Base-by-base conservation (phyloP, 164 flowering plant genomes). In the Vitis rupestris region DNA sequence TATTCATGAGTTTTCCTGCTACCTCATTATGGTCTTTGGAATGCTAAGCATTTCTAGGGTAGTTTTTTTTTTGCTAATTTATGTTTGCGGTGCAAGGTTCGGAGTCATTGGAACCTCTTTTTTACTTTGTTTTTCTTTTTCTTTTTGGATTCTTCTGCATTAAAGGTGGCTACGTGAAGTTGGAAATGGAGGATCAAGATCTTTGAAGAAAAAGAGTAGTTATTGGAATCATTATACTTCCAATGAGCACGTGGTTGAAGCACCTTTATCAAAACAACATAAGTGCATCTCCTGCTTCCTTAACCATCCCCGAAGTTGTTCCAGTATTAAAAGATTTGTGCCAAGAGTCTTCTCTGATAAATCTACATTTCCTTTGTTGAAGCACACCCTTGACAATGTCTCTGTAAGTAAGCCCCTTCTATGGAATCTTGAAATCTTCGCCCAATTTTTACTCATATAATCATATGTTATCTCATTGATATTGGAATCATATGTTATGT, bases 331-430 rank as follows among this genome's bases (percentile, higher is more conserved):
- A 67, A 76, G 67, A 72, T 69, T 68, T 54, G 59, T 48, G 30
- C 79, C 83, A 49, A 75, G 83, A 67, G 70, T 74, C 59, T 82
- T 88, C 67, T 63, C 55, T 61, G 89, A 87, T 72, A 88, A 80
- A 66, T 87, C 90, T 29, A 17, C 76, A 30, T 83, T 81, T 68
- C 73, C 65, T 51, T 75, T 86, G 51, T 64, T 76, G 7, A 83
- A 59, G 78, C 68, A 31, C 31, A 50, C 66, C 23, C 67, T 65
- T 58, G 64, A 63, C 68, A 65, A 69, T 60, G 55, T 70, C 59
- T 61, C 65, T 76, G 97, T 89, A 78, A 84, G 93, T 68, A 64
- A 52, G 37, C 62, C 65, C 59, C 61, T 64, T 67, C 8, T 13
- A 5, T 63, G 52, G 51, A 7, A n/a, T 9, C 53, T 52, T 3